Base-by-base conservation (phyloP, 2,329 filamentous ascomycete genomes). In the Colletotrichum gloeosporioides region DNA sequence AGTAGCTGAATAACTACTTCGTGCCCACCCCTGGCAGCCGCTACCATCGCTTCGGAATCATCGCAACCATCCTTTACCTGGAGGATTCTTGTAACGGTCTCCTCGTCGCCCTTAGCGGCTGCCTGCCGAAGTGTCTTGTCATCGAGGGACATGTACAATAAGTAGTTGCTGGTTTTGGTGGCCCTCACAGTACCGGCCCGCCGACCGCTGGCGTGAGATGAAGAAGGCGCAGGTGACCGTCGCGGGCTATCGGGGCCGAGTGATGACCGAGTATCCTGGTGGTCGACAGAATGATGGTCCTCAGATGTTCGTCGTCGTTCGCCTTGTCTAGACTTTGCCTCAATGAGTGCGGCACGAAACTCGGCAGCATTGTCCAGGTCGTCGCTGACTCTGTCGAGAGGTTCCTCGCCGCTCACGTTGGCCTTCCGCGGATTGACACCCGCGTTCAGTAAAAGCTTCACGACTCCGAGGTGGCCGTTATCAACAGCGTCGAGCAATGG, bases 401-500 rank as follows among this genome's bases (percentile, higher is more conserved):
- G 96, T 81, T 98, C 95, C 82, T 98, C 94, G 7, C 97, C 97
- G 80, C 96, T 94, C n/a, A 95, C 93, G 82, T 99, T 98, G 63
- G 96, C 93, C 79, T 96, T 95, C 66, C 96, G 93, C 65, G 97
- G 97, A 82, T 99, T 98, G 15, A 98, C 96, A 13, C 96, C 96
- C 73, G 96, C 94, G 71, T 94, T 92, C 4, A 99, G 88, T 39
- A 99, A 87, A 12, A 98, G 88, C 81, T 93, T 95, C 57, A 99
- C 95, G 6, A 99, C 96, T 22, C 94, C 95, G 9, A 98, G 84
- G 82, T 99, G 96, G 1, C 95, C 95, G 81, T 99, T 99, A 80
- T 99, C 97, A 32, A 99, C 96, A 7, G 97, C 97, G 87, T 99
- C 97, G 70, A 99, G 93, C 44, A 99, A 90, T 32, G 97, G 97